These are phyloP conservation scores for Polymyxa betae DNA, from an alignment of 208 protist species.

Conservation along the genomic window DNA sequence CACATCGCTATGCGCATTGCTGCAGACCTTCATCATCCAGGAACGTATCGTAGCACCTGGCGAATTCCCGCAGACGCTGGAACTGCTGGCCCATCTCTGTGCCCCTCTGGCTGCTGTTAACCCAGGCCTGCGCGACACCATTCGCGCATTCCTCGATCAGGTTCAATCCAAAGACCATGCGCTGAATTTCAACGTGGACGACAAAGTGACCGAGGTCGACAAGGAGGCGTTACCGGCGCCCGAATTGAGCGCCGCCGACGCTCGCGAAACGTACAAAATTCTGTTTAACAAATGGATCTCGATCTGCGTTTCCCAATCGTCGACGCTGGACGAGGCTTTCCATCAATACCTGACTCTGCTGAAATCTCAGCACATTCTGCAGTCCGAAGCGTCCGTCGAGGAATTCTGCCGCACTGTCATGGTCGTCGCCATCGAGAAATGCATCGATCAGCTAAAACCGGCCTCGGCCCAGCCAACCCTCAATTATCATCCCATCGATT, in stretches of 20 bases:
- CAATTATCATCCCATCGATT: background rate
- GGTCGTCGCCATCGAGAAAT: background rate
- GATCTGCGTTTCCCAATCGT: constrained; percentile 41
- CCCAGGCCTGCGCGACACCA: background rate
- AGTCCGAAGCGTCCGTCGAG: background rate
- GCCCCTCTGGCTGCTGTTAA: background rate
- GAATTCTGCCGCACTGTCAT: constrained; percentile 19
- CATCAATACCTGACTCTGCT: constrained; percentile 11
- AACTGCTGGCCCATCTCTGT: background rate
- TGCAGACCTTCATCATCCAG: background rate
- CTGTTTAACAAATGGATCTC: constrained; percentile 44
- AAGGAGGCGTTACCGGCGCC: background rate
- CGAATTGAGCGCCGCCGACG: background rate
- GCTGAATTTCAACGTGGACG: background rate
- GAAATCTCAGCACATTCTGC: constrained; percentile 23
- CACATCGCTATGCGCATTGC: background rate
- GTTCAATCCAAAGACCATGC: background rate
- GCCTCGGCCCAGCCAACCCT: background rate
- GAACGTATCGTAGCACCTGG: constrained; percentile 29
- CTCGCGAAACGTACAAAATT: constrained; percentile 22
- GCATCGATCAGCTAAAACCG: background rate
- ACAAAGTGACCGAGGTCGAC: background rate
- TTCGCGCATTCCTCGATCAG: background rate
- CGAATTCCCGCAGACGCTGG: constrained; percentile 30
- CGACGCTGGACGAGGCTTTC: constrained; percentile 13